phyloP scores from a whole-genome alignment of 169 alveolate genomes.

The Plasmodium inui region DNA sequence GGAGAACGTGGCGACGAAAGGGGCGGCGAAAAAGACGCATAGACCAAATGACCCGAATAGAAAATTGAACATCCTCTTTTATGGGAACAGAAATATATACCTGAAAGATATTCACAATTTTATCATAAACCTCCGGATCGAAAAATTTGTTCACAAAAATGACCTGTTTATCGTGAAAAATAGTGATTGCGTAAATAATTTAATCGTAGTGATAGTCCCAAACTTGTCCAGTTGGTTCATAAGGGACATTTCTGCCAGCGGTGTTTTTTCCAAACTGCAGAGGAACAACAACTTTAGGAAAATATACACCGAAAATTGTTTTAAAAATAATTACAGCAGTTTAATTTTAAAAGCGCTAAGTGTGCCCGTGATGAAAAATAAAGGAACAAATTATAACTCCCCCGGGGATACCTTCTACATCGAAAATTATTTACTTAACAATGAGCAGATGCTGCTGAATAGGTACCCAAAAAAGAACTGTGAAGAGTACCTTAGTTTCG shows the following conservation, averaged over 20 bases:
- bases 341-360: slow-evolving; percentile 31
- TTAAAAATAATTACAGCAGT: slow-evolving; percentile 37
- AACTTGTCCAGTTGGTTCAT: slow-evolving; percentile 40
- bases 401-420: background rate
- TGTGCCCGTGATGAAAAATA: slow-evolving; percentile 28
- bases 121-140: slow-evolving; percentile 32
- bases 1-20: background rate
- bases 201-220: slow-evolving; percentile 39
- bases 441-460: slow-evolving; percentile 37
- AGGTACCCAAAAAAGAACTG: slow-evolving; percentile 15
- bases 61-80: slow-evolving; percentile 30
- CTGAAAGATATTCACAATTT: slow-evolving; percentile 68
- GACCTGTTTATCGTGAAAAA: slow-evolving; percentile 53
- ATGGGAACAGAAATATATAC: slow-evolving; percentile 21
- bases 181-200: slow-evolving; percentile 28
- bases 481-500: slow-evolving; percentile 19
- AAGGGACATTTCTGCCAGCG: slow-evolving; percentile 32
- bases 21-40: background rate
- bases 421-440: slow-evolving; percentile 33
- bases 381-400: background rate
- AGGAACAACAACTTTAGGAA: slow-evolving; percentile 57
- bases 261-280: slow-evolving; percentile 51
- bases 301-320: slow-evolving; percentile 38
- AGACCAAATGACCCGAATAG: background rate
- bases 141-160: slow-evolving; percentile 16